phyloP scores from a whole-genome alignment of 2,329 filamentous ascomycete species.

The Exophiala viscosa region DNA sequence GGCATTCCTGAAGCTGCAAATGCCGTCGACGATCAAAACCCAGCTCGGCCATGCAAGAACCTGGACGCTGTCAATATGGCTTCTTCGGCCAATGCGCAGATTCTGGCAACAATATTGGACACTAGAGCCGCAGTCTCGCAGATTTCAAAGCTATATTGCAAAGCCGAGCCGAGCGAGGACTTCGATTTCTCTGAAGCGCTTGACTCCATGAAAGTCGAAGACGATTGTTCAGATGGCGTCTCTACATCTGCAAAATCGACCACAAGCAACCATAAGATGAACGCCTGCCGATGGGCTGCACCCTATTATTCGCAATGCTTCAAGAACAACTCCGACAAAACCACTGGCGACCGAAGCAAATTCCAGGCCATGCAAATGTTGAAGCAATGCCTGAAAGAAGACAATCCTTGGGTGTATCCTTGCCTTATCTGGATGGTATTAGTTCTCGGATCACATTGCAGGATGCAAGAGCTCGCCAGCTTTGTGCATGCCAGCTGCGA shows the following conservation, averaged over 20 bases:
- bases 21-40: too few species aligned
- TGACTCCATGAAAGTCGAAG: background rate
- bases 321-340: background rate
- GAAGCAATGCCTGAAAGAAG: conserved; percentile 7
- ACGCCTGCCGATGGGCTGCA: conserved; percentile 9
- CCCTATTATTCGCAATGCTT: conserved; percentile 13
- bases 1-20: too few species aligned
- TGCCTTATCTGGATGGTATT: conserved; percentile 14
- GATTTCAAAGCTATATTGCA: background rate
- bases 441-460: conserved; percentile 12
- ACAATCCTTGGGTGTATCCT: conserved; percentile 19
- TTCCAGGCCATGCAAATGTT: conserved; percentile 9
- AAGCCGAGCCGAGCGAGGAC: background rate
- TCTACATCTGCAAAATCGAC: background rate
- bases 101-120: background rate
- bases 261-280: conserved; percentile 7
- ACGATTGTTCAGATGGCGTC: background rate
- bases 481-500: conserved; percentile 13
- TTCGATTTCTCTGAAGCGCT: background rate
- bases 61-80: too few species aligned
- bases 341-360: conserved; percentile 4
- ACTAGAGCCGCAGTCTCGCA: background rate
- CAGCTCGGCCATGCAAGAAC: background rate
- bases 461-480: conserved; percentile 5
- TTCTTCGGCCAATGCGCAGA: background rate